phyloP scores from a whole-genome alignment of 495 filamentous ascomycete species.

The Neohortaea acidophila region DNA sequence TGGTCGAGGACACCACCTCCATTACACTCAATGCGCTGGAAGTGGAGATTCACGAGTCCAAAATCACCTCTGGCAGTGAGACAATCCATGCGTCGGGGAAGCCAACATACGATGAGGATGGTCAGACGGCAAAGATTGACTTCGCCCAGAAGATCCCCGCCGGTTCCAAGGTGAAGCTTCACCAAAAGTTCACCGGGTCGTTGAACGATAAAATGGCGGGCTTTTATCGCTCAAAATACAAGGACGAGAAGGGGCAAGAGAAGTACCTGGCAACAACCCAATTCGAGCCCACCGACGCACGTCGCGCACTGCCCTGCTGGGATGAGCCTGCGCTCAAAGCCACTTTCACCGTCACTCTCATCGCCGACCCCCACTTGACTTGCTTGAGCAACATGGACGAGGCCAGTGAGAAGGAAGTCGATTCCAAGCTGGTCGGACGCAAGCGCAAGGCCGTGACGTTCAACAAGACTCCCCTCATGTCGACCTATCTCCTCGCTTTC shows the following conservation, averaged over 20 bases:
- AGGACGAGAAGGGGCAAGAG: slow-evolving; percentile 44
- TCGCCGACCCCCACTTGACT: slow-evolving; percentile 57
- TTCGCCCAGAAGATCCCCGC: slow-evolving; percentile 45
- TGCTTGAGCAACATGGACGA: slow-evolving; percentile 75
- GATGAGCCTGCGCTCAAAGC: slow-evolving; percentile 66
- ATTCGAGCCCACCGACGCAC: slow-evolving; percentile 68
- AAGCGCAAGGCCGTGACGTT: slow-evolving; percentile 59
- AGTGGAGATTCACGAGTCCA: slow-evolving; percentile 65
- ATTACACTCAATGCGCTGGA: slow-evolving; percentile 80
- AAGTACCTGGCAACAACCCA: slow-evolving; percentile 61
- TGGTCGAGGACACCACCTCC: slow-evolving; percentile 68
- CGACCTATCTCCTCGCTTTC: slow-evolving; percentile 63
- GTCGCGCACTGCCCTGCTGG: slow-evolving; percentile 62
- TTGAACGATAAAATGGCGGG: slow-evolving; percentile 72
- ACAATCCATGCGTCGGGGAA: slow-evolving; percentile 40
- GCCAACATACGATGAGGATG: slow-evolving; percentile 44
- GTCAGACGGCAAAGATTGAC: slow-evolving; percentile 47
- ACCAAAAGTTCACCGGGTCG: slow-evolving; percentile 49
- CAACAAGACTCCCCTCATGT: slow-evolving; percentile 61
- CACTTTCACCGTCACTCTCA: slow-evolving; percentile 55
- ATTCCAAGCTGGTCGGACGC: slow-evolving; percentile 36
- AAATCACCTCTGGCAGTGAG: slow-evolving; percentile 41
- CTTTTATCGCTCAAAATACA: slow-evolving; percentile 67
- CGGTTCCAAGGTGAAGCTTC: slow-evolving; percentile 46
- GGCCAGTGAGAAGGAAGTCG: slow-evolving; percentile 44